Evolutionary conservation across 176 grass and related monocot species (phyloP), one percentile per base, ranked within the genome.

Genomic region (Elaeis guineensis): DNA sequence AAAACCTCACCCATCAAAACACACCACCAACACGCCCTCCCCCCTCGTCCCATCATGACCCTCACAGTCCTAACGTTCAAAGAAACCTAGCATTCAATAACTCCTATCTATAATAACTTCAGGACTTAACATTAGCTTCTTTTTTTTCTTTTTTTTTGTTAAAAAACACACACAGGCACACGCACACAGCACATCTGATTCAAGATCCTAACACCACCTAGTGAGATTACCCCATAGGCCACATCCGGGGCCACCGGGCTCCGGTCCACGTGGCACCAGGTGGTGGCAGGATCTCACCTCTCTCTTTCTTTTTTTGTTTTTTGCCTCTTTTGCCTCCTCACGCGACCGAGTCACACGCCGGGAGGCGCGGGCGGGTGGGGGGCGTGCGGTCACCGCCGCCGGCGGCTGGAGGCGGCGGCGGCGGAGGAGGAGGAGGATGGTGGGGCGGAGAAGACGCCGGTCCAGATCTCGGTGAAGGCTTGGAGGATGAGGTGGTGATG

Each of bases 401-500:
- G 77, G 50, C 4, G 17, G 11, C 35, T 12, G 51, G 6, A 51
- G 17, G 35, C 20, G 44, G 5, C 24, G 23, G 16, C 24, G 74
- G 50, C 1, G 9, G 11, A 20, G 66, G 53, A 21, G 57, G 24
- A 5, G 76, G 59, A 5, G 71, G 59, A 1, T 64, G 39, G 0
- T 49, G 44, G 21, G 82, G 65, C 7, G 62, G 55, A 58, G 68
- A 62, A 18, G 83, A 56, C 71, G 80, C 75, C 61, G 6, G 79
- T 57, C 78, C 93, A 97, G 70, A 97, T 75, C 78, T 97, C 93
- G 51, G 81, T 76, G 75, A 97, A 97, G 53, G 93, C 93, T n/a
- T 81, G 77, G 75, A 97, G 77, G 60, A 97, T 97, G 75, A 86
- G 82, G 50, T 89, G 78, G 81, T 97, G 93, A 81, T 97, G 88